Conservation (phyloP, 176 grass and related monocot genomes). For the Poa pratensis region DNA sequence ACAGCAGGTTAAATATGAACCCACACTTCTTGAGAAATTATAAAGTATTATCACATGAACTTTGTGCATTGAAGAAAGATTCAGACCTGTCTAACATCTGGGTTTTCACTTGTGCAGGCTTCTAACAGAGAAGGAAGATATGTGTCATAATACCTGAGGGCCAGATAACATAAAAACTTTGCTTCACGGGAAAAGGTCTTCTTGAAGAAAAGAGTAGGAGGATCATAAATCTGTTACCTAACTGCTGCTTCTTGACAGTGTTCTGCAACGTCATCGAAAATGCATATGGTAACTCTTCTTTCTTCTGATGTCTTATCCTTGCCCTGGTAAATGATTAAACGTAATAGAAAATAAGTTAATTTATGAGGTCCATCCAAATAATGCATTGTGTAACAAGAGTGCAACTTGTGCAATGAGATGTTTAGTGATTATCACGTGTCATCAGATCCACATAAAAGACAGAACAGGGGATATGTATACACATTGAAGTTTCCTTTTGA, state of each 20-base stretch:
- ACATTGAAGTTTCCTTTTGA: not conserved
- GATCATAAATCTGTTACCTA: constrained; percentile 51
- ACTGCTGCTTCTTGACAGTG: constrained; percentile 77
- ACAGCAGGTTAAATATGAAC: constrained; percentile 32
- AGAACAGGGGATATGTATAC: not conserved
- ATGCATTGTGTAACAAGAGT: not conserved
- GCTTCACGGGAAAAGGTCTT: constrained; percentile 4
- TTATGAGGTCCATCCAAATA: not conserved
- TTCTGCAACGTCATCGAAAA: constrained; percentile 87
- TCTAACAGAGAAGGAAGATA: constrained; percentile 85
- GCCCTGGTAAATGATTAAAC: constrained; percentile 50
- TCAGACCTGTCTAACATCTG: constrained; percentile 81
- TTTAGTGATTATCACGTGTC: not conserved
- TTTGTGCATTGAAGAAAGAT: constrained; percentile 7
- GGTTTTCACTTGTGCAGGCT: constrained; percentile 75
- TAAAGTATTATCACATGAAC: constrained; percentile 12
- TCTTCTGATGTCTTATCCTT: constrained; percentile 78
- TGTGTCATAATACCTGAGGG: constrained; percentile 69
- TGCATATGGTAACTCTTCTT: constrained; percentile 76
- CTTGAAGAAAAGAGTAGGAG: constrained; percentile 23
- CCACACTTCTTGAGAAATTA: constrained; percentile 4
- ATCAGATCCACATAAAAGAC: not conserved
- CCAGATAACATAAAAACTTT: constrained; percentile 27
- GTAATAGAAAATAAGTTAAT: constrained; percentile 10
- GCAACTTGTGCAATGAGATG: constrained; percentile 28